Base-by-base conservation (phyloP, 306 rosid genomes). In the Malus sieversii region DNA sequence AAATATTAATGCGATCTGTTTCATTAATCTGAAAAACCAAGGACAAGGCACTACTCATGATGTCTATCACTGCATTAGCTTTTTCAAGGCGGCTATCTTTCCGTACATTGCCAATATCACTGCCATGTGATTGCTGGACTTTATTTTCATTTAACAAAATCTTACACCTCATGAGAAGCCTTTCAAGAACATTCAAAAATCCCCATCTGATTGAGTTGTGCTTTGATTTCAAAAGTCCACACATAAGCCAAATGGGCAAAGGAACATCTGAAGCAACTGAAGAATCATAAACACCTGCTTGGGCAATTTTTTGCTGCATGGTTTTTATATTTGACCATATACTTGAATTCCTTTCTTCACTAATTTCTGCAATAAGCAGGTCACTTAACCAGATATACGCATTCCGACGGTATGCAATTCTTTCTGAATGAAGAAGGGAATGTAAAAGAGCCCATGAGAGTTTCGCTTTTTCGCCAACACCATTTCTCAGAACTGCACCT, bases 341-440 rank as follows among this genome's bases (percentile, higher is more conserved):
- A 71, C 86, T 75, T 68, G 84, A 90, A 71, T 85, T 85, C 64
- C 84, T 84, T 80, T 87, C 93, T 68, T 85, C 90, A 73, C 90
- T 89, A 76, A 96, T 90, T 84, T 96, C 99, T 74, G 91, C 88
- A 85, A 89, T 88, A 78, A 96, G 99, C 84, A 96, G 88, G 83
- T 96, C 99, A 2, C 97, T 92, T 77, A 96, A 88, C 99, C 99
- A 96, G 82, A 88, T 83, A 77, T 92, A 87, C 48, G 93, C 98
- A 86, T 90, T 92, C 75, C 87, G 90, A 73, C 92, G 97, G 84
- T 89, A 96, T 35, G 99, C 75, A 60, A 81, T 82, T 86, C 93
- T 90, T 66, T 88, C 97, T 62, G 99, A 96, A 86, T 96, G 99
- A 82, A 92, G 89, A 80, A 96, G 98, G 57, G 99, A 92, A 88